phyloP scores from a whole-genome alignment of 1,284 basidiomycete genomes.

The Ceratobasidium sp. region DNA sequence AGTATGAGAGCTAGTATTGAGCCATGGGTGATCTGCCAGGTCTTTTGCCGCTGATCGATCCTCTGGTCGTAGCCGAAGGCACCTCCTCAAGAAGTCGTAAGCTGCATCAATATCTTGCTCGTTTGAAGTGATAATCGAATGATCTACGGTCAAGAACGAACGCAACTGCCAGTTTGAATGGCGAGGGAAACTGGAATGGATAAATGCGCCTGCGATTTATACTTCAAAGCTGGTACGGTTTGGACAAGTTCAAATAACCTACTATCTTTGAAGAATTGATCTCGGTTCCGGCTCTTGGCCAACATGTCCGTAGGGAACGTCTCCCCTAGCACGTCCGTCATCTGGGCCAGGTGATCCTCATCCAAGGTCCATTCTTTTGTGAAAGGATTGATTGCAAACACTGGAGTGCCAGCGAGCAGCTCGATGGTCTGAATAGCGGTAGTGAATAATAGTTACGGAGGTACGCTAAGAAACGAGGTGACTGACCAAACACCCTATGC shows the following conservation, averaged over 20 bases:
- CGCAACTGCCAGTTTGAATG: slow-evolving; percentile 1
- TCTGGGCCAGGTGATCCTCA: slow-evolving; percentile 14
- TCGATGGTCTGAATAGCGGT: neutral
- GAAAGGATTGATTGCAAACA: neutral
- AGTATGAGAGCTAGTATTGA: neutral
- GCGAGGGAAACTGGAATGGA: neutral
- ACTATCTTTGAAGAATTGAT: slow-evolving; percentile 9
- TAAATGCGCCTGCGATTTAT: neutral
- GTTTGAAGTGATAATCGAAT: neutral
- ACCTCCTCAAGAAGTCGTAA: neutral
- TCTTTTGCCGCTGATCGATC: slow-evolving; percentile 2
- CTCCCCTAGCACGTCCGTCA: neutral
- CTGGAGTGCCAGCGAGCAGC: neutral
- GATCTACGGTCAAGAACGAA: neutral
- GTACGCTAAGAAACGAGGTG: neutral
- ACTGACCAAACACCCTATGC: slow-evolving; percentile 12
- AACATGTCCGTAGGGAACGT: neutral
- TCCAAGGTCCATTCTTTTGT: neutral
- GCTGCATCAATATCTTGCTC: slow-evolving; percentile 13
- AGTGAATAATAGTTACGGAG: neutral
- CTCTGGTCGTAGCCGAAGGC: slow-evolving; percentile 11
- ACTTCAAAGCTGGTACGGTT: no score
- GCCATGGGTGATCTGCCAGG: slow-evolving; percentile 10
- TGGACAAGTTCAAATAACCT: neutral
- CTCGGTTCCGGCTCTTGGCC: neutral